Conservation (phyloP, 805 yeast species). For the Huiozyma naganishii region DNA sequence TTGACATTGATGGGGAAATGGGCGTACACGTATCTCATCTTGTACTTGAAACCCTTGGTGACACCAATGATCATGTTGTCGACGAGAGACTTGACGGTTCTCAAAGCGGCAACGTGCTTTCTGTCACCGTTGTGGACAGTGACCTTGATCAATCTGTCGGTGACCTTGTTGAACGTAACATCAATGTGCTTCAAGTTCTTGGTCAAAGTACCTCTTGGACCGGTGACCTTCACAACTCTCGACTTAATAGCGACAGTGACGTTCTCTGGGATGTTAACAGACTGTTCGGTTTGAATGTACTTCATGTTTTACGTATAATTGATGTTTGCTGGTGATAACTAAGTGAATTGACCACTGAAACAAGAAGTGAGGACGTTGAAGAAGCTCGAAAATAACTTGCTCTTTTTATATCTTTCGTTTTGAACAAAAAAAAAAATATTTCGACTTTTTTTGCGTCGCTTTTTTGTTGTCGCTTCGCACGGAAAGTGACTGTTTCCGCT, state of each 20-base stretch:
- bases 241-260: conserved; percentile 87
- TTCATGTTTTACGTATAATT: conserved; percentile 39
- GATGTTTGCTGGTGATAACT: neutral
- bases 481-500: conserved; percentile 3
- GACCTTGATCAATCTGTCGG: conserved; percentile 54
- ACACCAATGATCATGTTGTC: conserved; percentile 96
- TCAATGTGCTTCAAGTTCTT: conserved; percentile 91
- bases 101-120: conserved; percentile 98
- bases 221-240: conserved; percentile 80
- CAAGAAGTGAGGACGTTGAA: neutral
- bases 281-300: conserved; percentile 80
- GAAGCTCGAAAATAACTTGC: neutral
- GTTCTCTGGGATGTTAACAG: conserved; percentile 81
- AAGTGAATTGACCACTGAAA: neutral
- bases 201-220: conserved; percentile 93
- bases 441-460: conserved; percentile 1
- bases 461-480: neutral
- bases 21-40: conserved; percentile 99
- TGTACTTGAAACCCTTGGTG: conserved; percentile 97
- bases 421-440: too few relatives aligned
- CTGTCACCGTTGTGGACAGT: conserved; percentile 98
- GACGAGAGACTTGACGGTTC: conserved; percentile 95
- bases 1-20: conserved; percentile 99
- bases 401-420: neutral
- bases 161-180: conserved; percentile 79